These are phyloP conservation scores for Leishmania mexicana DNA, from an alignment of 208 protist species.

Conservation along the genomic window DNA sequence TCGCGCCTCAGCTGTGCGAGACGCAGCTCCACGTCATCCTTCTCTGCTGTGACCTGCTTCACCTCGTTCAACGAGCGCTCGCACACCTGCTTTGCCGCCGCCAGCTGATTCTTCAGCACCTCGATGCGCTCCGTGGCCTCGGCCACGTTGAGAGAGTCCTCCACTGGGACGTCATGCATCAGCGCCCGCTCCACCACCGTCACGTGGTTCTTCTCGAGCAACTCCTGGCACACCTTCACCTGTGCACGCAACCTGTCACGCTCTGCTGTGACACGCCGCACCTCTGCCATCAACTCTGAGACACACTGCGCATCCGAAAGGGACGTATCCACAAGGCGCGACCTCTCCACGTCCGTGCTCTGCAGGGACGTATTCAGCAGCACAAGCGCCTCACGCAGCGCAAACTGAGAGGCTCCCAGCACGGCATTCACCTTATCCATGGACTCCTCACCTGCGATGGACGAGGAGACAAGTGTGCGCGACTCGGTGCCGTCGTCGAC, in stretches of 20 bases:
- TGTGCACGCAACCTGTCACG: conserved; percentile 42
- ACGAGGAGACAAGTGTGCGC: conserved; percentile 21
- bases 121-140: conserved; percentile 74
- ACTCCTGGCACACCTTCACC: conserved; percentile 43
- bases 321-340: conserved; percentile 56
- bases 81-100: conserved; percentile 40
- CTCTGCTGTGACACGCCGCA: conserved; percentile 44
- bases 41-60: conserved; percentile 23
- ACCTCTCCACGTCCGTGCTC: conserved; percentile 53
- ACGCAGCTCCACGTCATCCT: conserved; percentile 23
- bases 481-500: conserved; percentile 5
- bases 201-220: conserved; percentile 83
- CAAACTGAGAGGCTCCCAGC: conserved; percentile 17
- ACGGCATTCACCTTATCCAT: conserved; percentile 5
- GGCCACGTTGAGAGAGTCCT: conserved; percentile 65
- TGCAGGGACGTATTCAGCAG: conserved; percentile 35
- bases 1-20: conserved; percentile 23
- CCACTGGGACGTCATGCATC: conserved; percentile 71
- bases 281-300: conserved; percentile 44
- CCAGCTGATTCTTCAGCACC: conserved; percentile 54
- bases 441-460: background rate
- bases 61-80: conserved; percentile 31
- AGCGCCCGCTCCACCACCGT: conserved; percentile 67
- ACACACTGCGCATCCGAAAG: conserved; percentile 67
- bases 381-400: conserved; percentile 31